Base-by-base conservation (phyloP, 257 asterid genomes). In the Solanum pimpinellifolium region DNA sequence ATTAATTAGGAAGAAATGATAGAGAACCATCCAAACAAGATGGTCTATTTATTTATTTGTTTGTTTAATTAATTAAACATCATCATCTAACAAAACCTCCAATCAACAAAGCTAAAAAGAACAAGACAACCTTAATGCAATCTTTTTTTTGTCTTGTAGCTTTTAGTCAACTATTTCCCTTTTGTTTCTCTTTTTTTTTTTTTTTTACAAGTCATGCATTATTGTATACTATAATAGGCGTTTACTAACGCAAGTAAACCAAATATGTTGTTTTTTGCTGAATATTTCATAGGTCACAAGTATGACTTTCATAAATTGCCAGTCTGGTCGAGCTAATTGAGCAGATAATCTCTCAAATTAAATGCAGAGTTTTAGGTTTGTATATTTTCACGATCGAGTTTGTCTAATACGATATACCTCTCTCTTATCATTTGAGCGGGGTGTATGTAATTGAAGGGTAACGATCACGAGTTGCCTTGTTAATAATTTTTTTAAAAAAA, bases 101-200 rank as follows among this genome's bases (percentile, higher is more conserved):
- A 84, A 89, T 86, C 86, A 87, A 46, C 87, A 87, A 46, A 62
- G 77, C 37, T 86, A 86, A 56, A 52, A 56, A 86, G 74, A 25
- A 84, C 29, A 41, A 85, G 56, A 42, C 44, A 65, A 41, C 78
- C 80, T 87, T 87, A 89, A 89, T 89, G 89, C 90, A 87, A 92
- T 74, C 82, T 66, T 77, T 80, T 80, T 5, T 82, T 68, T 87
- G 89, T 89, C 91, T 87, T 86, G 77, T 88, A 83, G 65, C 85
- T 86, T 29, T 60, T 86, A 83, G 93, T 93, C 98, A 93, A 95
- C 92, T 87, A 69, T 85, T 91, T 84, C 90, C 60, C 72, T 33
- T 29, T 69, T 77, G 44, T 47, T 86, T 46, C 52, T 15, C 29
- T 60, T 74, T 80, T 33, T 35, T 27, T 86, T 35, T 25, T 88